Base-by-base conservation (phyloP, 495 filamentous ascomycete species). In the Aspergillus coremiiformis region DNA sequence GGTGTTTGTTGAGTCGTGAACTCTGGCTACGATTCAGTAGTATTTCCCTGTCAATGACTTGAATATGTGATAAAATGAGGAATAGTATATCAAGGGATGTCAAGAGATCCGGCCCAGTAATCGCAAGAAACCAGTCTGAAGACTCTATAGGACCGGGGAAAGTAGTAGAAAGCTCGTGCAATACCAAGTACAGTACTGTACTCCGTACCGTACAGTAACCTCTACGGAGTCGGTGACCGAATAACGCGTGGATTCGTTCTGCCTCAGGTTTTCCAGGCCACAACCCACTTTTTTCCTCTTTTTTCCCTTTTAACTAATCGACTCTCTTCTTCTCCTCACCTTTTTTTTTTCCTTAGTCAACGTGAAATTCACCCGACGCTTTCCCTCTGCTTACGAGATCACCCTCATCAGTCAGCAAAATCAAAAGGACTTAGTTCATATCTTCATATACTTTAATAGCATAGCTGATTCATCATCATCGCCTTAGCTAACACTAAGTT, bases 341-440 rank as follows among this genome's bases (percentile, higher is more conserved):
- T 43, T 17, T 43, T 39, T 57, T 47, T 51, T 47, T 44, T 44
- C 51, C 58, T 56, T 54, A 56, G 54, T 61, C 52, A 55, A 35
- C 32, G 12, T n/a, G 1, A 3, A 2, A 14, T n/a, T 35, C 32
- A 10, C 32, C 2, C 12, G 1, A n/a, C 1, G 1, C 14, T 48
- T 24, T 23, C 17, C 24, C 44, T 33, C 54, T 63, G 62, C 62
- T 67, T 67, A 67, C 64, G 64, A 65, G 56, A 67, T 63, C 60
- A 55, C 15, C 42, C 47, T 39, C 47, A 44, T 39, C 23, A 39
- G 14, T 26, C 33, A 30, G 33, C 42, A 37, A 17, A 23, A 44
- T n/a, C n/a, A n/a, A n/a, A n/a, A n/a, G n/a, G n/a, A n/a, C n/a
- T n/a, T n/a, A n/a, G n/a, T n/a, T n/a, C n/a, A n/a, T n/a, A n/a